phyloP scores from a whole-genome alignment of 2,329 filamentous ascomycete genomes.

The Coniochaeta sp. region DNA sequence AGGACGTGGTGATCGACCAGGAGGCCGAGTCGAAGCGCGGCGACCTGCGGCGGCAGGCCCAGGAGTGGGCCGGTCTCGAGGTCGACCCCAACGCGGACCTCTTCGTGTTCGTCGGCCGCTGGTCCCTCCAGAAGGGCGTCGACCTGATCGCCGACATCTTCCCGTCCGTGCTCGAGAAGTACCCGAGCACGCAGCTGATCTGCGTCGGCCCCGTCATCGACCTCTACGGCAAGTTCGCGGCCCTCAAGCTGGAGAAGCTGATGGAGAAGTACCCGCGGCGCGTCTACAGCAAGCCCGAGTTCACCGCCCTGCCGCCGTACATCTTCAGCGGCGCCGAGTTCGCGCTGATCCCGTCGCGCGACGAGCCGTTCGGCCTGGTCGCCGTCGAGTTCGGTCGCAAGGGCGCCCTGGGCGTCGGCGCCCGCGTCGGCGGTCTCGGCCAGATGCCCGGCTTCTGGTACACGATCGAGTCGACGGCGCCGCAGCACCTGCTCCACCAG shows the following conservation, averaged over 20 bases:
- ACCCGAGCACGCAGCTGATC: constrained; percentile 54
- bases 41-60: constrained; percentile 51
- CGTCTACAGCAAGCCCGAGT: constrained; percentile 62
- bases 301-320: constrained; percentile 58
- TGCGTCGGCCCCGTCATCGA: constrained; percentile 60
- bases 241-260: constrained; percentile 55
- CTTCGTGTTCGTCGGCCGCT: constrained; percentile 62
- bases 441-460: constrained; percentile 69
- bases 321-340: constrained; percentile 64
- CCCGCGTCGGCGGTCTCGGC: constrained; percentile 59
- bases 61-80: constrained; percentile 60
- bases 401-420: constrained; percentile 59
- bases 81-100: constrained; percentile 55
- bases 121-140: constrained; percentile 63
- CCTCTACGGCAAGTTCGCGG: constrained; percentile 61
- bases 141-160: constrained; percentile 64
- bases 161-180: constrained; percentile 52
- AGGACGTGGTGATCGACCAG: constrained; percentile 43
- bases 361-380: constrained; percentile 63
- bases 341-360: constrained; percentile 59
- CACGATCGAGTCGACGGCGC: constrained; percentile 58
- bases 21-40: constrained; percentile 45
- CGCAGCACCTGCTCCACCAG: constrained; percentile 55
- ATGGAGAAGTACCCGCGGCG: constrained; percentile 59
- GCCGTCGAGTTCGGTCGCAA: constrained; percentile 64